phyloP scores from a whole-genome alignment of 2,329 filamentous ascomycete genomes.

The Ophiostoma piceae region DNA sequence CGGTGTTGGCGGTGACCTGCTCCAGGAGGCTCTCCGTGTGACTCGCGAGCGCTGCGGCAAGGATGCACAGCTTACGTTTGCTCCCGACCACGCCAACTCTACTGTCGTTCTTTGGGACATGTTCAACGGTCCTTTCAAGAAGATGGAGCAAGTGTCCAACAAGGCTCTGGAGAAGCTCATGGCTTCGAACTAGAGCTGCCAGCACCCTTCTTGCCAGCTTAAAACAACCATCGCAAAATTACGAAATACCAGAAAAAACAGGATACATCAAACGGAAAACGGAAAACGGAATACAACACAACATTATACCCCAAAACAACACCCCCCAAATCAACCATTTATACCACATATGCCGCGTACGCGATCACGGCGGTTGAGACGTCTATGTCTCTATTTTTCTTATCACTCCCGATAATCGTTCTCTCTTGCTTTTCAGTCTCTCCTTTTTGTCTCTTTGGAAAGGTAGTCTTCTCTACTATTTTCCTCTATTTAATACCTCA shows the following conservation, averaged over 20 bases:
- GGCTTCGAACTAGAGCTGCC: constrained; percentile 42
- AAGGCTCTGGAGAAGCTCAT: constrained; percentile 49
- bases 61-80: constrained; percentile 65
- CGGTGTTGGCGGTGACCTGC: constrained; percentile 66
- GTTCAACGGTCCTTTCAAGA: constrained; percentile 58
- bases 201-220: neutral
- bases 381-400: neutral
- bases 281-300: neutral
- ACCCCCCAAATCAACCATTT: neutral
- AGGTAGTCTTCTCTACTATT: neutral
- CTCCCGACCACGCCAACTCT: constrained; percentile 71
- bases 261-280: neutral
- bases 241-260: neutral
- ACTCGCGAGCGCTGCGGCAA: constrained; percentile 64
- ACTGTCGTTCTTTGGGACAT: constrained; percentile 55
- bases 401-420: neutral
- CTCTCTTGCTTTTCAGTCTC: neutral
- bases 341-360: neutral
- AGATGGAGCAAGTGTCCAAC: constrained; percentile 54
- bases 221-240: neutral
- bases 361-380: neutral
- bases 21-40: constrained; percentile 65
- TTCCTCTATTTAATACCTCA: constrained; percentile 18
- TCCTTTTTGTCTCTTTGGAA: constrained; percentile 10
- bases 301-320: neutral